These are phyloP conservation scores for Irpex lacteus DNA, from an alignment of 1,284 basidiomycete species.

Conservation along the genomic window DNA sequence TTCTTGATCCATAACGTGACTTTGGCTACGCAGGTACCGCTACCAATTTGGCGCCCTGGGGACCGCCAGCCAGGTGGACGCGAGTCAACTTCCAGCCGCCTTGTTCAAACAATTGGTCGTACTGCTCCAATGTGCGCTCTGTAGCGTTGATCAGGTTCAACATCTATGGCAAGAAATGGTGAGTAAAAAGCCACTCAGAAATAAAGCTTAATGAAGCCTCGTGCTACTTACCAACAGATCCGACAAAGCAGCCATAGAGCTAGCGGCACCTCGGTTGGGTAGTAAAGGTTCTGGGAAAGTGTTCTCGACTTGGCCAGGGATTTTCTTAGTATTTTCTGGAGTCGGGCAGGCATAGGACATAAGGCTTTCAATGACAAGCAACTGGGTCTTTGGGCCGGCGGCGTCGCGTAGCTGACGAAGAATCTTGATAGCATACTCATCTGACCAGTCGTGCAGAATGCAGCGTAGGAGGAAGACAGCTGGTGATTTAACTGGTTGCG, in stretches of 20 bases:
- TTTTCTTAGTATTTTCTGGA: background rate
- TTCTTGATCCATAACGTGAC: too few relatives aligned
- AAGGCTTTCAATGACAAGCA: slow-evolving; percentile 14
- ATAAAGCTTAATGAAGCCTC: background rate
- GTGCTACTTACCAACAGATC: slow-evolving; percentile 4
- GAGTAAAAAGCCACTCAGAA: background rate
- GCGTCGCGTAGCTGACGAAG: slow-evolving; percentile 23
- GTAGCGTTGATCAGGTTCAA: slow-evolving; percentile 7
- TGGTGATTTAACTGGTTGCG: slow-evolving; percentile 25
- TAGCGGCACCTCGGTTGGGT: slow-evolving; percentile 6
- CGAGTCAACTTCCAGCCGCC: slow-evolving; percentile 15
- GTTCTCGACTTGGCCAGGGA: slow-evolving; percentile 4
- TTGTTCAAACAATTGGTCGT: slow-evolving; percentile 7
- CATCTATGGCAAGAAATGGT: slow-evolving; percentile 3
- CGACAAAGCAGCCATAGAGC: slow-evolving; percentile 2
- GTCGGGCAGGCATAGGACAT: slow-evolving; percentile 9
- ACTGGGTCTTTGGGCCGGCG: slow-evolving; percentile 14
- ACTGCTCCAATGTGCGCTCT: slow-evolving; percentile 15
- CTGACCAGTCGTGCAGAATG: slow-evolving; percentile 29
- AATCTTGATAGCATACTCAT: slow-evolving; percentile 19
- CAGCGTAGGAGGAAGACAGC: slow-evolving; percentile 25
- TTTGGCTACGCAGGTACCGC: background rate
- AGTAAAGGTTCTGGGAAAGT: slow-evolving; percentile 8
- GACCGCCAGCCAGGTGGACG: background rate
- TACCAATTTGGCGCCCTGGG: background rate